These are phyloP conservation scores for Saccharomyces hybrid DNA, from an alignment of 1,139 yeast genomes.

Conservation along the genomic window DNA sequence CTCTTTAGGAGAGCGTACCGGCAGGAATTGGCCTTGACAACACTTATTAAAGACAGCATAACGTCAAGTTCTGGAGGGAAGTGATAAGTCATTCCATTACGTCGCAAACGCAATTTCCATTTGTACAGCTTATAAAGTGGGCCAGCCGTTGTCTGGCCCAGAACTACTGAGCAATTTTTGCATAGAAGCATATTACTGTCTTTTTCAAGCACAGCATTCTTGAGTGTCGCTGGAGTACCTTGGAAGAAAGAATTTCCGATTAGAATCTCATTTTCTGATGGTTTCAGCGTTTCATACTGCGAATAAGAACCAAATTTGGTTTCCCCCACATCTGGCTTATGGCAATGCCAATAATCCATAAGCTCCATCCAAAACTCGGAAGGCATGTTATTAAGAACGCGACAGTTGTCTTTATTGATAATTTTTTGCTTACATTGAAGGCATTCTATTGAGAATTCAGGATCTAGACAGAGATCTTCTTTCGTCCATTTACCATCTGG, in stretches of 20 bases:
- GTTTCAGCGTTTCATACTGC: conserved; percentile 16
- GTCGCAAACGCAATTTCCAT: conserved; percentile 18
- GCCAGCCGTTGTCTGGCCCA: conserved; percentile 18
- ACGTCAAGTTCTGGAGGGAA: conserved; percentile 18
- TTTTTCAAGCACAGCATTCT: conserved; percentile 1
- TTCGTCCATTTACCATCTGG: conserved; percentile 20
- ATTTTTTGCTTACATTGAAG: conserved; percentile 11
- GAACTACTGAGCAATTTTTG: conserved; percentile 11
- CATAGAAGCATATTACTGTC: conserved; percentile 10
- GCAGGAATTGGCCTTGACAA: conserved; percentile 18
- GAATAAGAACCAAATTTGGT: background rate
- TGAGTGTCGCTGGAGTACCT: conserved; percentile 12
- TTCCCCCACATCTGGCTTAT: conserved; percentile 53
- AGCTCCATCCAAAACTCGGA: conserved; percentile 90
- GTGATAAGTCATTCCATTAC: background rate
- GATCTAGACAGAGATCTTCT: conserved; percentile 1
- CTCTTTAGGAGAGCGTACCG: conserved; percentile 17
- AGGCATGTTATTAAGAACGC: conserved; percentile 59
- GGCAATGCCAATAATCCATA: conserved; percentile 99
- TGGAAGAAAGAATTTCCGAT: conserved; percentile 18
- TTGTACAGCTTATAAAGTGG: conserved; percentile 18
- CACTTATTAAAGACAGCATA: conserved; percentile 15
- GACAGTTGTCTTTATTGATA: conserved; percentile 13
- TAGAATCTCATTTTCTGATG: conserved; percentile 20
- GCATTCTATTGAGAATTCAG: conserved; percentile 9